phyloP scores from a whole-genome alignment of 2,329 filamentous ascomycete genomes.

The Orbilia quercus region DNA sequence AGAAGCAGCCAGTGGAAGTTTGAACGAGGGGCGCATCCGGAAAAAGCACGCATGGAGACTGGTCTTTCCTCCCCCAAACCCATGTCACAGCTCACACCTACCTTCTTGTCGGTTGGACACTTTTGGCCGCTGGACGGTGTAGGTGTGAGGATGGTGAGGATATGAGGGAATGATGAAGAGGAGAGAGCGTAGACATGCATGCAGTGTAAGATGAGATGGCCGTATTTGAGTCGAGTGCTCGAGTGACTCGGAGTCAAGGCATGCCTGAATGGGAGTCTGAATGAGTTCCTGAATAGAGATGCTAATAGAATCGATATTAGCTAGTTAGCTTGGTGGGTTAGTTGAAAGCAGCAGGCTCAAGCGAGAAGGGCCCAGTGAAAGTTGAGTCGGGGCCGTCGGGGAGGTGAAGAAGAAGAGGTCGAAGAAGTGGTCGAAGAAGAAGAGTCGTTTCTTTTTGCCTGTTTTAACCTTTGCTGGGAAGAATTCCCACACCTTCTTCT shows the following conservation, averaged over 20 bases:
- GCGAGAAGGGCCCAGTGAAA: constrained; percentile 2
- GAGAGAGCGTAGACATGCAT: constrained; percentile 15
- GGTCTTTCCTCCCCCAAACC: constrained; percentile 22
- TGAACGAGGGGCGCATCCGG: constrained; percentile 13
- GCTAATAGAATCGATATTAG: too few species aligned
- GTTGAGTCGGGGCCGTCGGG: not conserved
- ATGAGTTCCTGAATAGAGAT: too few species aligned
- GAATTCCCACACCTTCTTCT: too few species aligned
- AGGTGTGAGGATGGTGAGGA: not conserved
- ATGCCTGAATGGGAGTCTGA: too few species aligned
- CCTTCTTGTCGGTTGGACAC: constrained; percentile 39
- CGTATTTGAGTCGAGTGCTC: too few species aligned
- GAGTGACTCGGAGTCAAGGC: too few species aligned
- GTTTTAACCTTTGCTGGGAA: constrained; percentile 52
- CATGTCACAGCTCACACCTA: constrained; percentile 41
- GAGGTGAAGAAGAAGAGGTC: not conserved
- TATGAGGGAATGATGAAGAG: not conserved
- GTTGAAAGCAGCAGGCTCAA: constrained; percentile 46
- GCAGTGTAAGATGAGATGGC: constrained; percentile 44
- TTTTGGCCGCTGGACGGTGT: constrained; percentile 13
- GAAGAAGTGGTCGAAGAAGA: too few species aligned
- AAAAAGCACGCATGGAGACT: constrained; percentile 40
- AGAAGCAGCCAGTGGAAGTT: constrained; percentile 20
- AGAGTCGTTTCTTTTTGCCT: constrained; percentile 53
- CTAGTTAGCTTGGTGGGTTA: constrained; percentile 1